phyloP scores from a whole-genome alignment of 306 rosid genomes.

The Sicyos edulis region DNA sequence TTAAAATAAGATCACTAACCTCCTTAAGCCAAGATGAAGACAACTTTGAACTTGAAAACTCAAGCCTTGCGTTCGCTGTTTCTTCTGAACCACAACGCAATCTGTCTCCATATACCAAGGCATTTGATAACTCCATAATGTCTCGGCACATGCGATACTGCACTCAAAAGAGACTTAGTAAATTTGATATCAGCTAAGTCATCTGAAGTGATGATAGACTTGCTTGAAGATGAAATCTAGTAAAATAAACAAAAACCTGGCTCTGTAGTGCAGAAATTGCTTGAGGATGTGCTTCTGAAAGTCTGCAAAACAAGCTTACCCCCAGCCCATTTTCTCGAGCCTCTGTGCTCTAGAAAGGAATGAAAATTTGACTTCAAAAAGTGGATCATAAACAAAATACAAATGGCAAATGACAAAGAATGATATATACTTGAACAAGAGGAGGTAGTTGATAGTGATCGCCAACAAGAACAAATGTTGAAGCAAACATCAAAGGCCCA shows the following conservation, averaged over 20 bases:
- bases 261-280: constrained; percentile 81
- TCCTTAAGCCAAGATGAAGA: constrained; percentile 61
- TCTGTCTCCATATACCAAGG: constrained; percentile 85
- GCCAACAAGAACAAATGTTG: constrained; percentile 84
- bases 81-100: constrained; percentile 83
- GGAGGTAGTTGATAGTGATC: constrained; percentile 97
- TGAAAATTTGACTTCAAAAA: constrained; percentile 6
- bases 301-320: constrained; percentile 80
- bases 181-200: constrained; percentile 22
- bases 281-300: constrained; percentile 90
- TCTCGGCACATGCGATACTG: constrained; percentile 94
- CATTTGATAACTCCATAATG: constrained; percentile 85
- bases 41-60: constrained; percentile 37
- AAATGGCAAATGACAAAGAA: constrained; percentile 8
- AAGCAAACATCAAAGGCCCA: constrained; percentile 86
- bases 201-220: constrained; percentile 24
- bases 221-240: background rate
- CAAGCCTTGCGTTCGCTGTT: constrained; percentile 66
- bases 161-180: constrained; percentile 30
- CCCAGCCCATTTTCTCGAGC: constrained; percentile 97
- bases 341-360: constrained; percentile 59
- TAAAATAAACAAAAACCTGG: constrained; percentile 55
- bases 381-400: constrained; percentile 1
- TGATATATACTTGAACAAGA: constrained; percentile 63
- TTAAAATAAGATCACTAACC: constrained; percentile 34